Base-by-base conservation (phyloP, 192 early-diverging fungal genomes). In the Backusella circina region DNA sequence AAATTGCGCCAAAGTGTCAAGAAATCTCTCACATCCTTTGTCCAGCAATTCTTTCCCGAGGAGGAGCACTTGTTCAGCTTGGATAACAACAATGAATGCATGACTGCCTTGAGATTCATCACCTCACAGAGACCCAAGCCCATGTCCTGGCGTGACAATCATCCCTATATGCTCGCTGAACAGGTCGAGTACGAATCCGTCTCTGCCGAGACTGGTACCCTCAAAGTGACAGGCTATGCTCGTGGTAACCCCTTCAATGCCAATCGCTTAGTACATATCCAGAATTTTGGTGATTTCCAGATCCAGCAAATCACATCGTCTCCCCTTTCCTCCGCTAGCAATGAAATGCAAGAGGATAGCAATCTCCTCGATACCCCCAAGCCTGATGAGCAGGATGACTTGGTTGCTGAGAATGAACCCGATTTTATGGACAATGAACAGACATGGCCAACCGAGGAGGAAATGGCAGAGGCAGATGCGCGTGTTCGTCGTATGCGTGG, bases 381-480 rank as follows among this genome's bases (percentile, higher is more conserved):
- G 21, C 86, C 90, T 7, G 92, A 83, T 9, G 77, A 81, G 51
- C 91, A 93, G 83, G 96, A 98, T 77, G 88, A 90, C 67, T 84
- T 99, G 57, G 88, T 96, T 2, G 86, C 90, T 9, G 93, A 96
- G 71, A 97, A 98, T 73, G 92, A 93, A 74, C 93, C 93, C 12
- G 91, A 97, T 87, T 87, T 91, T 68, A 85, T 98, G 85, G 90
- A 89, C 35, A 96, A 93, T 70, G 98, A 99, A 85, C 98, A 99
- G 82, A 99, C 98, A 35, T 99, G 98, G 98, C 98, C 98, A 9
- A 97, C 96, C 15, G 95, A 97, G 74, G 94, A 98, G 81, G 98
- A 99, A 84, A 82, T 97, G 82, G 87, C 82, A 44, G 94, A 90
- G 39, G 95, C 92, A 75, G 91, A 94, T 75, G 88, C 83, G 54